Evolutionary conservation across 805 yeast genomes (phyloP).

Genomic region (Starmerella geochares): DNA sequence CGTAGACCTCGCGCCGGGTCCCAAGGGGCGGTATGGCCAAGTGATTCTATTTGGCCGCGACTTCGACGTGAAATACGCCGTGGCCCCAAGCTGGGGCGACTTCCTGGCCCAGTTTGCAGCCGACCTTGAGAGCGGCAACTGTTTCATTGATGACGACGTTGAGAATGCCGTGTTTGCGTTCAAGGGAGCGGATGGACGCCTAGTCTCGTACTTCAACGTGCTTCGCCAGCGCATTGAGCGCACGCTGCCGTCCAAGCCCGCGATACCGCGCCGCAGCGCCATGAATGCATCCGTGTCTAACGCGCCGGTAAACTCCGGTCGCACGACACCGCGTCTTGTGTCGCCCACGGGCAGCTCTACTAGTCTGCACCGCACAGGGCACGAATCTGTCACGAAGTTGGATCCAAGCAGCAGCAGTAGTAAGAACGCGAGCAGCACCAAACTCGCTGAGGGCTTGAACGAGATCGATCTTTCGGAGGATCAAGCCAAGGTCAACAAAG

Average conservation of each 20-base stretch:
- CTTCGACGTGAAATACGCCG: conserved; percentile 75
- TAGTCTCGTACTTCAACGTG: conserved; percentile 55
- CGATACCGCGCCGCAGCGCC: conserved; percentile 14
- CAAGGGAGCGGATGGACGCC: conserved; percentile 55
- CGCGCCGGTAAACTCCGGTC: conserved; percentile 21
- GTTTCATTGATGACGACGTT: conserved; percentile 53
- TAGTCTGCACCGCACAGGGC: conserved; percentile 10
- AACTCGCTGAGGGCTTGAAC: conserved; percentile 9
- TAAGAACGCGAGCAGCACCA: background rate
- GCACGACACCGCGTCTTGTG: conserved; percentile 20
- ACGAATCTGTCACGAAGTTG: background rate
- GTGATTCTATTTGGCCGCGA: conserved; percentile 89
- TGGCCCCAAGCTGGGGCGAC: conserved; percentile 84
- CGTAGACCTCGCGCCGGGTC: conserved; percentile 75
- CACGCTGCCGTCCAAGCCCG: conserved; percentile 11
- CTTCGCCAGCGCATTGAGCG: conserved; percentile 39
- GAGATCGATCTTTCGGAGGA: conserved; percentile 16
- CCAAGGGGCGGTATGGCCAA: conserved; percentile 76
- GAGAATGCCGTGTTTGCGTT: conserved; percentile 47
- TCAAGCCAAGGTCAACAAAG: background rate
- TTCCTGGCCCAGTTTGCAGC: conserved; percentile 73
- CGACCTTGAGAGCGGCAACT: conserved; percentile 77
- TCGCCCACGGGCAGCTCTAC: conserved; percentile 20
- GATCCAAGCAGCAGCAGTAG: background rate
- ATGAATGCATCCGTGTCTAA: conserved; percentile 17